phyloP scores from a whole-genome alignment of 352 stramenopile genomes.

The Phytophthora pinifolia region DNA sequence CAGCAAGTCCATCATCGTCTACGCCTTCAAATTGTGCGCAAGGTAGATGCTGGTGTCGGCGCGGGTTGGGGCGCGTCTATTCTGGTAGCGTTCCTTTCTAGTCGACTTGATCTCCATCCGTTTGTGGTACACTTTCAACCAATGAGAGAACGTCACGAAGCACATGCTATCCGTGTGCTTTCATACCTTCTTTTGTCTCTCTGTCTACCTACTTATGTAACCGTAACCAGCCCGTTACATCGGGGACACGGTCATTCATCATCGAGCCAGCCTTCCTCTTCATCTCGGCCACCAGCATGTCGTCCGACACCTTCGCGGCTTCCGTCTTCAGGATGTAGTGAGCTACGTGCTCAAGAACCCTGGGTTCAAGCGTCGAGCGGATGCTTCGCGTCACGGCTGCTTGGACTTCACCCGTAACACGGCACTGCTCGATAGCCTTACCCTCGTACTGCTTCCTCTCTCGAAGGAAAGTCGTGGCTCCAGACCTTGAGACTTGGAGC shows the following conservation, averaged over 20 bases:
- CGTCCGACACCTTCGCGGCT: slow-evolving; percentile 18
- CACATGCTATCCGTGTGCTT: too few species aligned
- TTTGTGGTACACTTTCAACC: too few species aligned
- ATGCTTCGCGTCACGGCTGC: slow-evolving; percentile 8
- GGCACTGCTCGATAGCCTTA: slow-evolving; percentile 10
- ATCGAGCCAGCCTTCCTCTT: slow-evolving; percentile 13
- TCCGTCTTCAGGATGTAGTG: slow-evolving; percentile 22
- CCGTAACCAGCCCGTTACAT: too few species aligned
- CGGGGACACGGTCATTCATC: slow-evolving; percentile 5
- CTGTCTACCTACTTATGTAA: too few species aligned
- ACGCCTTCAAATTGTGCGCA: not conserved
- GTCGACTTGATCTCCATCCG: too few species aligned
- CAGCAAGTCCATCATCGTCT: not conserved
- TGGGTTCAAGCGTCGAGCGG: slow-evolving; percentile 9
- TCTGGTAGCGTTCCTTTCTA: not conserved
- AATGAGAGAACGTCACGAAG: too few species aligned
- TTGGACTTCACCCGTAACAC: slow-evolving; percentile 12
- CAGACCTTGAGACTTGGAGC: slow-evolving; percentile 9
- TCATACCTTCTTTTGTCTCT: too few species aligned
- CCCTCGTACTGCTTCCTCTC: slow-evolving; percentile 13
- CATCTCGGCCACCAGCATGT: slow-evolving; percentile 14
- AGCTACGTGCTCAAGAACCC: slow-evolving; percentile 15
- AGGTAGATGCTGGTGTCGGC: not conserved
- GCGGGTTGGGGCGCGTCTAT: not conserved
- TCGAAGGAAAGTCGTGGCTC: slow-evolving; percentile 9